These are phyloP conservation scores for Cryphonectria nitschkei DNA, from an alignment of 2,329 filamentous ascomycete genomes.

Conservation along the genomic window DNA sequence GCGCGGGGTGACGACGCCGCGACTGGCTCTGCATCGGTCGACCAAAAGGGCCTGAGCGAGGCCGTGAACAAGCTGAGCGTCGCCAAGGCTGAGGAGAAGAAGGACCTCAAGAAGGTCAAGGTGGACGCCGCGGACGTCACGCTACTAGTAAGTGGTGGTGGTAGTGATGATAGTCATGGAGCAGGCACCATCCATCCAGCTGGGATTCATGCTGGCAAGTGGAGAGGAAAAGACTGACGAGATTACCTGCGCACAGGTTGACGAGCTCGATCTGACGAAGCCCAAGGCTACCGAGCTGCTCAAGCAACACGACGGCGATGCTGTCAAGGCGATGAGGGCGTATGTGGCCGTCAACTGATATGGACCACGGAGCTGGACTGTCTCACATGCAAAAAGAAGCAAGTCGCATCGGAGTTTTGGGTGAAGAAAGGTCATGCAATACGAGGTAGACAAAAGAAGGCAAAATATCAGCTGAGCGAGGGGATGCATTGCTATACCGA, in stretches of 20 bases:
- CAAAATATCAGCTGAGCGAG: background rate
- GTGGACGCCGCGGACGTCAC: conserved; percentile 73
- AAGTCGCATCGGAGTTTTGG: conserved; percentile 1
- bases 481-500: background rate
- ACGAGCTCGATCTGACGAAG: conserved; percentile 74
- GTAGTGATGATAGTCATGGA: conserved; percentile 35
- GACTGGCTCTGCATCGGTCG: conserved; percentile 58
- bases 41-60: conserved; percentile 71
- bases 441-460: conserved; percentile 2
- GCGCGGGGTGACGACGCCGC: conserved; percentile 49
- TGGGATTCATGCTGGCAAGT: background rate
- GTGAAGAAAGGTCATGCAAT: background rate
- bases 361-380: background rate
- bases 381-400: background rate
- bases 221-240: background rate
- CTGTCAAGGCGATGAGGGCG: conserved; percentile 67
- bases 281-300: conserved; percentile 75
- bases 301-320: conserved; percentile 71
- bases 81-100: conserved; percentile 44
- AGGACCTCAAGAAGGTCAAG: conserved; percentile 66
- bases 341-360: conserved; percentile 43
- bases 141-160: conserved; percentile 60
- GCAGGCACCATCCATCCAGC: too few relatives aligned
- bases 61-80: conserved; percentile 68
- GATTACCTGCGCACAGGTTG: conserved; percentile 51